Evolutionary conservation across 768 basidiomycete species (phyloP).

Genomic region (Naganishia friedmannii): DNA sequence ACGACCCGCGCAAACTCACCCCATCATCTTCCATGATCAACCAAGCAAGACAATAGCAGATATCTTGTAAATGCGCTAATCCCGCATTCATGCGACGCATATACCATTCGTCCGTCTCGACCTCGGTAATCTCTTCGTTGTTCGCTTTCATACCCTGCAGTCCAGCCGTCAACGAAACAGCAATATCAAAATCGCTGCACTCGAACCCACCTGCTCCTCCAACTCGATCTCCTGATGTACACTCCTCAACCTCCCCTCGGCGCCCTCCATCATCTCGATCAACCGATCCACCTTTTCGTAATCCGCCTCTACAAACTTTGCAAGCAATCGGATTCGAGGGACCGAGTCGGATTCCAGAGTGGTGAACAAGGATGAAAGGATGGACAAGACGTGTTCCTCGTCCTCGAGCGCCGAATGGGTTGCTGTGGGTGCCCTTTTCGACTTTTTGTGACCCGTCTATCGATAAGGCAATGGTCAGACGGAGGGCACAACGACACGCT

Average conservation of each 20-base stretch:
- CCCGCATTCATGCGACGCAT: constrained; percentile 83
- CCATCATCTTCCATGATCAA: constrained; percentile 97
- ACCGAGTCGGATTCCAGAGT: constrained; percentile 84
- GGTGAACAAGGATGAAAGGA: constrained; percentile 86
- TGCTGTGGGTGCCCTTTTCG: constrained; percentile 56
- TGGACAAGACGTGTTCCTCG: constrained; percentile 78
- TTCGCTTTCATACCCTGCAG: constrained; percentile 60
- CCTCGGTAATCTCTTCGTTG: constrained; percentile 61
- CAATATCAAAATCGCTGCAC: constrained; percentile 9
- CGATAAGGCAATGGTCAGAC: not conserved
- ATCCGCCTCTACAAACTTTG: constrained; percentile 88
- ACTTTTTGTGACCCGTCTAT: constrained; percentile 59
- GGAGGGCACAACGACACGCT: not conserved
- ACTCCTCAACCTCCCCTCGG: constrained; percentile 61
- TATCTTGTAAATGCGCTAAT: constrained; percentile 79
- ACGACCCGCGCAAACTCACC: constrained; percentile 57
- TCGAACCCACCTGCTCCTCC: constrained; percentile 62
- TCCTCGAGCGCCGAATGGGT: constrained; percentile 65
- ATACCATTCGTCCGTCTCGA: constrained; percentile 75
- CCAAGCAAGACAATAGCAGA: constrained; percentile 94
- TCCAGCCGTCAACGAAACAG: not conserved
- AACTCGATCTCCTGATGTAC: constrained; percentile 67
- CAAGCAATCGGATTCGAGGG: constrained; percentile 72
- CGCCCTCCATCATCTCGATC: constrained; percentile 75
- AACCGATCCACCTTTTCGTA: constrained; percentile 95